Conservation (phyloP, 352 stramenopile species). For the Globisporangium yorkense region DNA sequence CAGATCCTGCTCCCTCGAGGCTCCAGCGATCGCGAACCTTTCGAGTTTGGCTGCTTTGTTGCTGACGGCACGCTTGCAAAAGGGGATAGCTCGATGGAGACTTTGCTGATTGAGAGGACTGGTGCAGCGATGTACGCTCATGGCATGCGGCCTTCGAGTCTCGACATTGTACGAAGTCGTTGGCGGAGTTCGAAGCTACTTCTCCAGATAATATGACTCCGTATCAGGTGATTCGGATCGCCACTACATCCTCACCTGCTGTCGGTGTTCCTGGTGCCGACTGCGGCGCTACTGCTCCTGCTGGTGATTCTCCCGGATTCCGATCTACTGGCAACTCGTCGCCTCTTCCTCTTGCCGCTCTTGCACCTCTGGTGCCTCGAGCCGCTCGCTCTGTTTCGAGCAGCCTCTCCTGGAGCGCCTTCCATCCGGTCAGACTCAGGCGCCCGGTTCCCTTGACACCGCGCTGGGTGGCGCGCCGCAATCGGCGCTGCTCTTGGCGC, state of each 20-base stretch:
- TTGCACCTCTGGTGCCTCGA: neutral
- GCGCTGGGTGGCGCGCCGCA: conserved; percentile 6
- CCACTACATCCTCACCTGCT: too few species aligned
- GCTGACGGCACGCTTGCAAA: neutral
- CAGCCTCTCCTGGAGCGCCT: conserved; percentile 42
- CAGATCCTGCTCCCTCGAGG: conserved; percentile 5
- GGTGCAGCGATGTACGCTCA: too few species aligned
- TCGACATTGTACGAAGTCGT: too few species aligned
- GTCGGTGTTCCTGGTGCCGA: too few species aligned
- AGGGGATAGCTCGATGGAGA: neutral
- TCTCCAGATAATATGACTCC: too few species aligned
- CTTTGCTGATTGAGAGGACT: neutral
- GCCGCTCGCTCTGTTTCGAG: conserved; percentile 12
- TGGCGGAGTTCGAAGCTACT: too few species aligned
- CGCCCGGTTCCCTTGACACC: conserved; percentile 16
- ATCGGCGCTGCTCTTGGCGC: conserved; percentile 2
- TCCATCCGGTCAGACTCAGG: conserved; percentile 39
- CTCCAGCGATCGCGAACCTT: conserved; percentile 6
- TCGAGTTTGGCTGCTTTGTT: neutral
- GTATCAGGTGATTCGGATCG: too few species aligned
- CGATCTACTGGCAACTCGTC: neutral
- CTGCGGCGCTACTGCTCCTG: neutral
- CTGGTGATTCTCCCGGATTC: neutral
- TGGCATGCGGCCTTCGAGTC: too few species aligned
- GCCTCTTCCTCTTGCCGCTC: neutral